These are phyloP conservation scores for Exophiala phaeomuriformis DNA, from an alignment of 2,329 filamentous ascomycete species.

Conservation along the genomic window DNA sequence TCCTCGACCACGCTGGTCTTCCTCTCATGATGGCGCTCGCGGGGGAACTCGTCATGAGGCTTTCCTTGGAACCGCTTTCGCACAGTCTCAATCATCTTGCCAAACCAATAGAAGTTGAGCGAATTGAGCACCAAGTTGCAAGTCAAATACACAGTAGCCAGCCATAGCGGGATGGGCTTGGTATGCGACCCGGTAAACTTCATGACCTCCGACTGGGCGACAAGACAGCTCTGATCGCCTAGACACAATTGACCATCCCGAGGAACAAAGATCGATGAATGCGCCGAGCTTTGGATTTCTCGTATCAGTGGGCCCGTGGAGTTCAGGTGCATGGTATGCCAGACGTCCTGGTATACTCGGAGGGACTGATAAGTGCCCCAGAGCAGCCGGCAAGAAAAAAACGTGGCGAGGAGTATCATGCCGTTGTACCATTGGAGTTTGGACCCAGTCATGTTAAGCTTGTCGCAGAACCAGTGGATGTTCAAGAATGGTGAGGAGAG, in stretches of 20 bases:
- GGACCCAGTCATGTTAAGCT: slow-evolving; percentile 57
- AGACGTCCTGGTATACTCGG: slow-evolving; percentile 54
- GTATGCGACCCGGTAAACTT: slow-evolving; percentile 39
- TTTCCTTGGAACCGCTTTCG: slow-evolving; percentile 54
- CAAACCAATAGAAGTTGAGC: slow-evolving; percentile 60
- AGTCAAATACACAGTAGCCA: slow-evolving; percentile 51
- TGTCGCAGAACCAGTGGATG: slow-evolving; percentile 64
- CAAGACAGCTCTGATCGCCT: slow-evolving; percentile 34
- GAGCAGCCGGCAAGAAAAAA: slow-evolving; percentile 55
- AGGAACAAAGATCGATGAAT: slow-evolving; percentile 19
- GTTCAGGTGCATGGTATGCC: slow-evolving; percentile 43
- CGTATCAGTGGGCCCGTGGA: slow-evolving; percentile 30
- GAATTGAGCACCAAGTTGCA: slow-evolving; percentile 55
- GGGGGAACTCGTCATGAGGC: slow-evolving; percentile 26
- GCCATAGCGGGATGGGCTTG: slow-evolving; percentile 48
- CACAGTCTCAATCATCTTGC: slow-evolving; percentile 60
- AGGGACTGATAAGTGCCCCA: slow-evolving; percentile 57
- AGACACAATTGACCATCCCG: slow-evolving; percentile 34
- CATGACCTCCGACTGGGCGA: slow-evolving; percentile 43
- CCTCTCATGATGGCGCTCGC: slow-evolving; percentile 18
- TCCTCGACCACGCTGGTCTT: slow-evolving; percentile 26
- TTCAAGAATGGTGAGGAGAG: slow-evolving; percentile 60
- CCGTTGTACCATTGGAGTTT: slow-evolving; percentile 58
- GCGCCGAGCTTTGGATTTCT: slow-evolving; percentile 21
- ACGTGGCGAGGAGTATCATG: slow-evolving; percentile 50